A percentile compares a stretch with the other conserved stretches of the same genome.
phyloP scores from a whole-genome alignment of 192 early-diverging fungal genomes.

The Backusella macrospora region DNA sequence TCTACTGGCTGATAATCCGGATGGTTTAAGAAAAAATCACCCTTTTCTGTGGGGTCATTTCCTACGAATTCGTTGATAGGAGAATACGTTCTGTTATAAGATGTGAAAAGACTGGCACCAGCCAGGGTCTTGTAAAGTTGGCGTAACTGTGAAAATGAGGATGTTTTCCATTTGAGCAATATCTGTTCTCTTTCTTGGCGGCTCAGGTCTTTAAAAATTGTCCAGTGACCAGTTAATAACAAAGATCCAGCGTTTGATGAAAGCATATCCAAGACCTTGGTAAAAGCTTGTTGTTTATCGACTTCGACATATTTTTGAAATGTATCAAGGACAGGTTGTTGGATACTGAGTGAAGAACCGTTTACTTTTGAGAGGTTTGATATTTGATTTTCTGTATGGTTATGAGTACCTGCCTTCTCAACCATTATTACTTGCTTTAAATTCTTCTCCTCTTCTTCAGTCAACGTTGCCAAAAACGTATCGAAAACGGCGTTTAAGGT shows the following conservation, averaged over 20 bases:
- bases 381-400: slow-evolving; percentile 30
- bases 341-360: background rate
- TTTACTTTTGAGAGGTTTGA: slow-evolving; percentile 28
- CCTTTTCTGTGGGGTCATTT: slow-evolving; percentile 56
- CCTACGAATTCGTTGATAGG: slow-evolving; percentile 41
- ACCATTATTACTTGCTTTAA: slow-evolving; percentile 11
- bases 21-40: background rate
- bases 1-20: slow-evolving; percentile 13
- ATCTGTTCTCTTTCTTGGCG: slow-evolving; percentile 33
- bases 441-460: slow-evolving; percentile 38
- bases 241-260: slow-evolving; percentile 37
- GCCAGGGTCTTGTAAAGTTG: slow-evolving; percentile 37
- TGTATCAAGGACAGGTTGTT: background rate
- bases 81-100: slow-evolving; percentile 27
- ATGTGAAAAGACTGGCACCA: slow-evolving; percentile 18
- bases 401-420: slow-evolving; percentile 21
- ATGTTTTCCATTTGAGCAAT: slow-evolving; percentile 34
- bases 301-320: background rate
- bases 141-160: slow-evolving; percentile 28
- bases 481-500: slow-evolving; percentile 49
- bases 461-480: slow-evolving; percentile 47
- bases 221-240: slow-evolving; percentile 33
- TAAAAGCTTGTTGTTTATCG: slow-evolving; percentile 30
- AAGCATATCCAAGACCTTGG: slow-evolving; percentile 31
- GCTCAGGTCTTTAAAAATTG: slow-evolving; percentile 37